Conservation (phyloP, 768 basidiomycete species). For the Suillus ampliporus region DNA sequence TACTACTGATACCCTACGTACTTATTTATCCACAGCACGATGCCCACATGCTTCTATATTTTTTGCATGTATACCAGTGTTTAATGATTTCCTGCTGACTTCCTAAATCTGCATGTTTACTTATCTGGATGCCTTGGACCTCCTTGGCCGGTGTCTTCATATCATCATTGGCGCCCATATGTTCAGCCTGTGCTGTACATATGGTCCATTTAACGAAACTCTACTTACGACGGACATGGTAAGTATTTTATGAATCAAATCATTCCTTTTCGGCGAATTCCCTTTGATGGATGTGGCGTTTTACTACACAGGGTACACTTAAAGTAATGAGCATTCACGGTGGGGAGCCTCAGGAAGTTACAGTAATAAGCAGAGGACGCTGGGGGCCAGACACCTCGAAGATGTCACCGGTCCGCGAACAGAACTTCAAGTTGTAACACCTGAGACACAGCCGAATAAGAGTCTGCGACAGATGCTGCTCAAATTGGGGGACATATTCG, state of each 20-base stretch:
- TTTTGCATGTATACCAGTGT: slow-evolving; percentile 5
- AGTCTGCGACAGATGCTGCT: no score
- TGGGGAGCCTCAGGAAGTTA: not conserved
- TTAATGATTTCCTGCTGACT: slow-evolving; percentile 1
- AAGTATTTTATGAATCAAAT: not conserved
- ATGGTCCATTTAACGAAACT: not conserved
- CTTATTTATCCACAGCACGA: slow-evolving; percentile 14
- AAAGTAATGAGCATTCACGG: not conserved
- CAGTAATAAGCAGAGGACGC: not conserved
- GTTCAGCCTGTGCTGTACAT: not conserved
- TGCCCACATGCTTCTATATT: slow-evolving; percentile 1
- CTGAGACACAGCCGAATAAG: no score
- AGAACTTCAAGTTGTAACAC: not conserved
- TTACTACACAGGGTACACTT: not conserved
- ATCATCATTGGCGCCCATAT: not conserved
- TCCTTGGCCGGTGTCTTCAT: no score
- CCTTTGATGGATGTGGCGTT: not conserved
- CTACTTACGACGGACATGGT: not conserved
- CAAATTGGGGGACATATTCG: no score
- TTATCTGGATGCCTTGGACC: not conserved
- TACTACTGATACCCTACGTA: slow-evolving; percentile 14
- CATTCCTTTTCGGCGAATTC: not conserved
- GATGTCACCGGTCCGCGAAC: not conserved
- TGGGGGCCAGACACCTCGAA: not conserved
- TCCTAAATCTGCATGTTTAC: not conserved